A percentile compares a stretch with the other conserved stretches of the same genome.
phyloP scores from a whole-genome alignment of 768 basidiomycete genomes.

The Amanita rimosa region DNA sequence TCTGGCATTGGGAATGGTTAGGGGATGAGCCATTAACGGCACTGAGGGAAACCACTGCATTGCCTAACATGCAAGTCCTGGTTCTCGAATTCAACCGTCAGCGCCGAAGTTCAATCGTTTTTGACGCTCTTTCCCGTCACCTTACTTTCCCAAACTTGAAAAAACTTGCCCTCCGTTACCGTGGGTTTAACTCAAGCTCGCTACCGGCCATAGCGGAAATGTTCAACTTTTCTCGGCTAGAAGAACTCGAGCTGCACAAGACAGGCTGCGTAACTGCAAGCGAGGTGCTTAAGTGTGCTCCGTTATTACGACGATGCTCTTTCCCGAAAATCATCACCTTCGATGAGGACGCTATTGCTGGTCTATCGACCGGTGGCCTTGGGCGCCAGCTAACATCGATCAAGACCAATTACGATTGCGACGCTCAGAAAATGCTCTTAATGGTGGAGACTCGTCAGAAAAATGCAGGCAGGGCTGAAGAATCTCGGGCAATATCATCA shows the following conservation, averaged over 20 bases:
- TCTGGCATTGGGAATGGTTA: not conserved
- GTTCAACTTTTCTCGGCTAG: not conserved
- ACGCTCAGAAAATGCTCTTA: not conserved
- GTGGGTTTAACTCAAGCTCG: not conserved
- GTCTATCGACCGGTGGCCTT: not conserved
- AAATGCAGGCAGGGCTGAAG: not conserved
- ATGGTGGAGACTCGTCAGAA: not conserved
- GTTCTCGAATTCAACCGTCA: not conserved
- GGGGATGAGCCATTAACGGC: not conserved
- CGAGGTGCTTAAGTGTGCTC: not conserved
- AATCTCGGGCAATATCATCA: not conserved
- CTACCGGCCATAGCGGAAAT: not conserved
- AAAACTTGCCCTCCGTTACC: not conserved
- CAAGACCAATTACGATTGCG: not conserved
- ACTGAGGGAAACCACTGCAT: not conserved
- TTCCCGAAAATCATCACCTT: not conserved
- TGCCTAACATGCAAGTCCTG: constrained; percentile 2
- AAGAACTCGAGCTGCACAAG: constrained; percentile 1
- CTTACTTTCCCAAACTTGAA: not conserved
- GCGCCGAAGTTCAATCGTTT: not conserved
- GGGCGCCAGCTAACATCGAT: not conserved
- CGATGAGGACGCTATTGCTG: not conserved
- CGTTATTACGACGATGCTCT: not conserved
- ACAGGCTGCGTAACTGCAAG: not conserved
- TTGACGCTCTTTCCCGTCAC: not conserved